Evolutionary conservation across 805 yeast genomes (phyloP).

Genomic region (Hanseniaspora mollemarum): DNA sequence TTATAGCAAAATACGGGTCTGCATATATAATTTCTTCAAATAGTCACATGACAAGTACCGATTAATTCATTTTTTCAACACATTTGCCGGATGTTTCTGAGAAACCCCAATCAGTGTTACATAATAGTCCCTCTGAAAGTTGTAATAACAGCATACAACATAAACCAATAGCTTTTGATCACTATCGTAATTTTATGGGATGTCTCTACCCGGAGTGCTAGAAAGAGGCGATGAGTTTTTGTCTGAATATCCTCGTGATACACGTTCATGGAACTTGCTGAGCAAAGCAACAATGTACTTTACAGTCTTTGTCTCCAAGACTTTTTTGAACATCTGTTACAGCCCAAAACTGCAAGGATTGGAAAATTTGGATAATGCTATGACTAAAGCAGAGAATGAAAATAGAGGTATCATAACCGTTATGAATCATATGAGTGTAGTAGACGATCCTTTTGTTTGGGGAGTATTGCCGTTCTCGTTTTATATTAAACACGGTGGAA

Average conservation of each 20-base stretch:
- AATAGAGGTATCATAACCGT: conserved; percentile 69
- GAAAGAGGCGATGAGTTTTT: conserved; percentile 65
- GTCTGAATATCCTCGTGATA: conserved; percentile 46
- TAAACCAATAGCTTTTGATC: too few relatives aligned
- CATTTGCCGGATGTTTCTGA: too few relatives aligned
- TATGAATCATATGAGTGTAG: conserved; percentile 85
- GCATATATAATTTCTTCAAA: too few relatives aligned
- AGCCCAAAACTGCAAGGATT: conserved; percentile 51
- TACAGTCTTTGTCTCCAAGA: conserved; percentile 54
- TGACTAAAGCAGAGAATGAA: conserved; percentile 51
- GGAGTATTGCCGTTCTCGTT: conserved; percentile 69
- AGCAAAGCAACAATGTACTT: conserved; percentile 59
- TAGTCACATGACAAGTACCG: too few relatives aligned
- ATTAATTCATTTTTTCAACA: too few relatives aligned
- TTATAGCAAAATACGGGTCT: too few relatives aligned
- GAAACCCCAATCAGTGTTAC: too few relatives aligned
- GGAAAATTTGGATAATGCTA: conserved; percentile 53
- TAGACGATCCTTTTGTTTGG: conserved; percentile 88
- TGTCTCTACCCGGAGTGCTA: conserved; percentile 62
- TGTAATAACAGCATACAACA: too few relatives aligned
- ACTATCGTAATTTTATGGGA: conserved; percentile 21
- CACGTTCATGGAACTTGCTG: conserved; percentile 51
- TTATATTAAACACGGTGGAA: conserved; percentile 48
- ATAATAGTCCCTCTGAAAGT: too few relatives aligned
- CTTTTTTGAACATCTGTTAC: conserved; percentile 50